Evolutionary conservation across 1,284 basidiomycete genomes (phyloP).

Genomic region (Trametes pubescens): DNA sequence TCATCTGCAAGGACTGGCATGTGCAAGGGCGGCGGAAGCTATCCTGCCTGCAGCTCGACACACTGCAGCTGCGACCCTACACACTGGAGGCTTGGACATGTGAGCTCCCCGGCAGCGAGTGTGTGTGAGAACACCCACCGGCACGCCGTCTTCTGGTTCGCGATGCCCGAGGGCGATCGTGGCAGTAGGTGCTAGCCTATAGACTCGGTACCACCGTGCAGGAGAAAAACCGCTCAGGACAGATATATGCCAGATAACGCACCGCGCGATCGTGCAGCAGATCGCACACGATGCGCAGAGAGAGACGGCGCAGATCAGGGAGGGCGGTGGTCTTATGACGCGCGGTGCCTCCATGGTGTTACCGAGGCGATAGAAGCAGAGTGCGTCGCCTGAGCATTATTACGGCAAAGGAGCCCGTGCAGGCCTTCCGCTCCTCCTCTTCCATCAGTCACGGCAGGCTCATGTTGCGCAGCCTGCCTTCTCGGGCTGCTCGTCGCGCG

Average conservation of each 20-base stretch:
- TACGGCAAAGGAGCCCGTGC: conserved; percentile 18
- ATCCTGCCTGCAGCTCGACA: conserved; percentile 1
- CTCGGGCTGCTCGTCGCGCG: conserved; percentile 28
- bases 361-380: conserved; percentile 33
- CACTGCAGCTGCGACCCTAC: conserved; percentile 12
- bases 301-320: conserved; percentile 19
- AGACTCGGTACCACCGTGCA: conserved; percentile 25
- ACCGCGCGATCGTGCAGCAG: conserved; percentile 14
- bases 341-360: conserved; percentile 27
- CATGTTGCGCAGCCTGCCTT: conserved; percentile 28
- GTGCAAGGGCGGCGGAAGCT: conserved; percentile 13
- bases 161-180: conserved; percentile 8
- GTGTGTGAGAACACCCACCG: conserved; percentile 25
- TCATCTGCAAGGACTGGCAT: conserved; percentile 18
- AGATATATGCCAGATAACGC: conserved; percentile 31
- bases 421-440: conserved; percentile 20
- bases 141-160: conserved; percentile 20
- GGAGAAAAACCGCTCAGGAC: conserved; percentile 11
- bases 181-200: conserved; percentile 20
- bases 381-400: conserved; percentile 12
- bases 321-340: conserved; percentile 26
- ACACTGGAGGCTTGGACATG: conserved; percentile 27
- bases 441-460: conserved; percentile 26
- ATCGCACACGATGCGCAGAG: conserved; percentile 17
- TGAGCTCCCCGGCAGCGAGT: conserved; percentile 21